phyloP scores from a whole-genome alignment of 2,329 filamentous ascomycete genomes.

The Pseudocercospora crystallina region DNA sequence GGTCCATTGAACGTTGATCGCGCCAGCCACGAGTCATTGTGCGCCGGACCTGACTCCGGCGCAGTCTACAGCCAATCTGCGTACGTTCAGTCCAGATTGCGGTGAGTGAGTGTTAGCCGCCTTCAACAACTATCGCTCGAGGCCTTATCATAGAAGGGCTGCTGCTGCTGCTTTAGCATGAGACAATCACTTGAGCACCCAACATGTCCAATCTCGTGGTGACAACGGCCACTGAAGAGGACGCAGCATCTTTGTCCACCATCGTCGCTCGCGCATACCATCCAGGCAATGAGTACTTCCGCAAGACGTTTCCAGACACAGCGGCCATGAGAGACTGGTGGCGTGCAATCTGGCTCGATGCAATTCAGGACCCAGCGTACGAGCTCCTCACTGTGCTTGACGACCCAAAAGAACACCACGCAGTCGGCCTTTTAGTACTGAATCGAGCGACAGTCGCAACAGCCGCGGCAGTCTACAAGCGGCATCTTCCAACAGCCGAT shows the following conservation, averaged over 20 bases:
- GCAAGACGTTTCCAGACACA: slow-evolving; percentile 22
- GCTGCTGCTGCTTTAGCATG: too few relatives aligned
- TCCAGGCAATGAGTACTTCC: slow-evolving; percentile 24
- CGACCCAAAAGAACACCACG: neutral
- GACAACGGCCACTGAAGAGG: neutral
- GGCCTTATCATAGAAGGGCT: too few relatives aligned
- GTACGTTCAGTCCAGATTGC: too few relatives aligned
- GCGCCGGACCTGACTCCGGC: too few relatives aligned
- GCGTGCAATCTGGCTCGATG: slow-evolving; percentile 15
- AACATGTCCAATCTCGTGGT: too few relatives aligned
- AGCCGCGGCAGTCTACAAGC: slow-evolving; percentile 14
- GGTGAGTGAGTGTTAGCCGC: too few relatives aligned
- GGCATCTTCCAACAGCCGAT: slow-evolving; percentile 12
- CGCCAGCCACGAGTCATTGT: too few relatives aligned
- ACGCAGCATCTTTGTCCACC: slow-evolving; percentile 21
- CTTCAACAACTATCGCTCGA: too few relatives aligned
- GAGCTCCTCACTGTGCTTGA: slow-evolving; percentile 16
- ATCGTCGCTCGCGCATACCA: slow-evolving; percentile 27
- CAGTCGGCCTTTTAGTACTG: slow-evolving; percentile 14
- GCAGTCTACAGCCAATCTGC: too few relatives aligned
- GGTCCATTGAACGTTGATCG: too few relatives aligned
- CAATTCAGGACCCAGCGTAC: slow-evolving; percentile 11
- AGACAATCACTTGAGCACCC: too few relatives aligned
- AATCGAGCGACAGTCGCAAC: slow-evolving; percentile 6
- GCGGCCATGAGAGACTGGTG: slow-evolving; percentile 20